Conservation (phyloP, 2,329 filamentous ascomycete genomes). For the Fusarium sterilihyphosum region DNA sequence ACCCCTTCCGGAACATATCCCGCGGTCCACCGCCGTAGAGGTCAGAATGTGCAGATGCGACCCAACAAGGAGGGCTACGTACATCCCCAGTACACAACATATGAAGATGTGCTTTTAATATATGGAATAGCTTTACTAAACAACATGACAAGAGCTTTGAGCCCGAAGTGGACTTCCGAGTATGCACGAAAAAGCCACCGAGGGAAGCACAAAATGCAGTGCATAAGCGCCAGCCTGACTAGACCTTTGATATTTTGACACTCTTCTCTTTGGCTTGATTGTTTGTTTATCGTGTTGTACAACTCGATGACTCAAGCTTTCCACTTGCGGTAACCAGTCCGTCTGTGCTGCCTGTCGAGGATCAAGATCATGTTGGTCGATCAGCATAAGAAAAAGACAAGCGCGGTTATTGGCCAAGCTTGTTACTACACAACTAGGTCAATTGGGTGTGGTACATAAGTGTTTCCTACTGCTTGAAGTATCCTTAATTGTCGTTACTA, state of each 20-base stretch:
- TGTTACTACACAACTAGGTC: constrained; percentile 10
- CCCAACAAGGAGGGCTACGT: constrained; percentile 3
- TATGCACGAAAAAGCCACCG: not conserved
- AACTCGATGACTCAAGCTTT: constrained; percentile 17
- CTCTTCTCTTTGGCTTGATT: constrained; percentile 26
- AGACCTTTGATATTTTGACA: constrained; percentile 2
- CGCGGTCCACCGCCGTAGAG: constrained; percentile 13
- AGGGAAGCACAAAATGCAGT: constrained; percentile 28
- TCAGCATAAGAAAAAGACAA: constrained; percentile 18
- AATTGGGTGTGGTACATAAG: constrained; percentile 16
- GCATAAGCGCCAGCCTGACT: constrained; percentile 40
- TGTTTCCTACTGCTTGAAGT: not conserved
- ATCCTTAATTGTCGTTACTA: not conserved
- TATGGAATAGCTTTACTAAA: not conserved
- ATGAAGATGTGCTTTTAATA: not conserved
- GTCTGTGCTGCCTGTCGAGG: constrained; percentile 23
- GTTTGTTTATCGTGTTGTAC: constrained; percentile 26
- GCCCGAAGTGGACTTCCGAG: not conserved
- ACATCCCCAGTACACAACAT: not conserved
- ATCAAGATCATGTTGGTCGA: constrained; percentile 23
- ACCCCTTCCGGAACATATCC: constrained; percentile 20
- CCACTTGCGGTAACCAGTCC: constrained; percentile 25
- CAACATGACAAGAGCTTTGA: not conserved
- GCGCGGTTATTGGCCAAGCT: constrained; percentile 29
- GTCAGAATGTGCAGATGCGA: constrained; percentile 1